Base-by-base conservation (phyloP, 257 asterid species). In the Jaltomata sinuosa region DNA sequence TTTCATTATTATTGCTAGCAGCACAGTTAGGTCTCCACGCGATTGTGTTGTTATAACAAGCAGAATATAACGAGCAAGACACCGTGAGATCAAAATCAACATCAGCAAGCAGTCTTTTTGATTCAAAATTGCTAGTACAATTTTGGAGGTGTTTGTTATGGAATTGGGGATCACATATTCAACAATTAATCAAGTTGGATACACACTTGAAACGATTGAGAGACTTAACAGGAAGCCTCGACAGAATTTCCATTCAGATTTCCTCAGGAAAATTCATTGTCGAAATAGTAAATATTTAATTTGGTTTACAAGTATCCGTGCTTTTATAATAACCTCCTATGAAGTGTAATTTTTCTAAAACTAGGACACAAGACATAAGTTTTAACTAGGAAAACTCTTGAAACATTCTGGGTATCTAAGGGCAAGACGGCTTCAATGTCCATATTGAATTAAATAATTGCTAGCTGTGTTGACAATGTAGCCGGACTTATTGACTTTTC, bases 401-500 rank as follows among this genome's bases (percentile, higher is more conserved):
- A n/a, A n/a, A n/a, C n/a, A n/a, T n/a, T n/a, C n/a, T n/a, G n/a
- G n/a, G n/a, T n/a, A n/a, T n/a, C n/a, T n/a, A n/a, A n/a, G n/a
- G n/a, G n/a, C n/a, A n/a, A n/a, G n/a, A n/a, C n/a, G n/a, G n/a
- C n/a, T n/a, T n/a, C n/a, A n/a, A n/a, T n/a, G n/a, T n/a, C n/a
- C n/a, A n/a, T n/a, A n/a, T n/a, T n/a, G n/a, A n/a, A n/a, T n/a
- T n/a, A n/a, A n/a, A n/a, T n/a, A n/a, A n/a, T n/a, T n/a, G n/a
- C n/a, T n/a, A n/a, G n/a, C n/a, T 72, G 22, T 14, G 80, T 72
- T 42, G 80, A 72, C 55, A 16, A 47, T 36, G 53, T 84, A 42
- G 83, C 89, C 84, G 85, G 53, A 42, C 16, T 84, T 86, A 81
- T 86, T 86, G 91, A 88, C 89, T 80, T 52, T 54, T 64, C 6